A percentile compares a stretch with the other conserved stretches of the same genome.
Conservation (phyloP, 23 red algal species). For the Cyanidioschyzon merolae region DNA sequence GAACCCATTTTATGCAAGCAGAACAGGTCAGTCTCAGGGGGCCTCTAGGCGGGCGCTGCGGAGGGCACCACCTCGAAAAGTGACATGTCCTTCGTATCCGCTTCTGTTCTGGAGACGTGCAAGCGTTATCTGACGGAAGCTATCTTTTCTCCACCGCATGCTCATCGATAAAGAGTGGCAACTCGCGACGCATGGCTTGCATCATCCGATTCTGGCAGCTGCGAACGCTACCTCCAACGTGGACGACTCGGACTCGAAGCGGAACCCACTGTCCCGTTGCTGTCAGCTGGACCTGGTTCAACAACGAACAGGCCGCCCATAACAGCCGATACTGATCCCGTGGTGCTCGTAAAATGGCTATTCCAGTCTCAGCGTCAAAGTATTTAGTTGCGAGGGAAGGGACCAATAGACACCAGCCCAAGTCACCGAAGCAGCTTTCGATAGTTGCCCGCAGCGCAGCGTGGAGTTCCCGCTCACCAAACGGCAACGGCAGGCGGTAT, state of each 20-base stretch:
- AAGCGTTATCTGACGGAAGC: no score
- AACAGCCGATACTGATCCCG: neutral
- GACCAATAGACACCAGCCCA: neutral
- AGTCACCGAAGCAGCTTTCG: neutral
- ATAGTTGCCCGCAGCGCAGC: neutral
- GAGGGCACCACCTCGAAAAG: no score
- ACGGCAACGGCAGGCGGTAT: neutral
- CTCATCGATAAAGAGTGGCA: conserved; percentile 1
- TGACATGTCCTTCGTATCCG: no score
- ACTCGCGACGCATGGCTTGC: neutral
- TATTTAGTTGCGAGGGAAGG: neutral
- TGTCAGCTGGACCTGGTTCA: neutral
- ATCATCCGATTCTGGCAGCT: neutral
- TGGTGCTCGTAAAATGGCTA: neutral
- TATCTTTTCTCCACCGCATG: no score
- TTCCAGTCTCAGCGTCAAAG: neutral
- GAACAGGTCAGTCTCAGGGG: no score
- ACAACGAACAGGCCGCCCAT: neutral
- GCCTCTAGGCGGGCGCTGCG: no score
- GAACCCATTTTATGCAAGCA: no score
- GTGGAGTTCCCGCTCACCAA: neutral
- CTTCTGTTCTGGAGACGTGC: no score
- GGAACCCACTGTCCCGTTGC: neutral
- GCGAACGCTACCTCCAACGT: neutral
- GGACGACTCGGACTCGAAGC: neutral